Conservation (phyloP, 2,329 filamentous ascomycete genomes). For the Cytospora paraplurivora region DNA sequence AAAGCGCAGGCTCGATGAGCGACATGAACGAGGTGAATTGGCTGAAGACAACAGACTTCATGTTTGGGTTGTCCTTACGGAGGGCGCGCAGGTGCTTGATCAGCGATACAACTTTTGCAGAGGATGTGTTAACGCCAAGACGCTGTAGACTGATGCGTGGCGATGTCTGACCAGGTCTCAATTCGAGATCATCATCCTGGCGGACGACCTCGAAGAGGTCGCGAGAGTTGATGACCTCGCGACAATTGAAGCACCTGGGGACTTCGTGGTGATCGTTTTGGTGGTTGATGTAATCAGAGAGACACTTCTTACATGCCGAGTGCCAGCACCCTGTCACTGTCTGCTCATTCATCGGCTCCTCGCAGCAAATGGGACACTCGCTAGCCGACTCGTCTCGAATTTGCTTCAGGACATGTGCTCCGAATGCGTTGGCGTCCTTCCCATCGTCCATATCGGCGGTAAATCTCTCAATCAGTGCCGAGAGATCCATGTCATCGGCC, state of each 20-base stretch:
- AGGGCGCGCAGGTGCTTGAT: conserved; percentile 73
- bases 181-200: conserved; percentile 64
- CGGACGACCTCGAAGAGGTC: conserved; percentile 93
- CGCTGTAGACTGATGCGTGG: conserved; percentile 63
- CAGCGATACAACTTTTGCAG: conserved; percentile 84
- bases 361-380: conserved; percentile 92
- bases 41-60: conserved; percentile 92
- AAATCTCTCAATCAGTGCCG: conserved; percentile 82
- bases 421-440: conserved; percentile 70
- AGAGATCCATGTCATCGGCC: conserved; percentile 94
- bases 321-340: conserved; percentile 97
- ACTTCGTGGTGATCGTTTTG: conserved; percentile 75
- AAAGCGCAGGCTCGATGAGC: conserved; percentile 81
- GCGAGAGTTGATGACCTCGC: conserved; percentile 75
- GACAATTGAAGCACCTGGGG: conserved; percentile 88
- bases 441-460: conserved; percentile 66
- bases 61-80: conserved; percentile 64
- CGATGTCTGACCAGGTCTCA: conserved; percentile 41
- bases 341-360: conserved; percentile 88
- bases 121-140: conserved; percentile 67
- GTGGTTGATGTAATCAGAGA: conserved; percentile 88
- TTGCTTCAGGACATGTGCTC: conserved; percentile 83
- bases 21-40: conserved; percentile 97
- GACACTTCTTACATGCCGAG: conserved; percentile 89
- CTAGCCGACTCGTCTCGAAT: conserved; percentile 86